Conservation (phyloP, 1,284 basidiomycete genomes). For the Cryptococcus wingfieldii region DNA sequence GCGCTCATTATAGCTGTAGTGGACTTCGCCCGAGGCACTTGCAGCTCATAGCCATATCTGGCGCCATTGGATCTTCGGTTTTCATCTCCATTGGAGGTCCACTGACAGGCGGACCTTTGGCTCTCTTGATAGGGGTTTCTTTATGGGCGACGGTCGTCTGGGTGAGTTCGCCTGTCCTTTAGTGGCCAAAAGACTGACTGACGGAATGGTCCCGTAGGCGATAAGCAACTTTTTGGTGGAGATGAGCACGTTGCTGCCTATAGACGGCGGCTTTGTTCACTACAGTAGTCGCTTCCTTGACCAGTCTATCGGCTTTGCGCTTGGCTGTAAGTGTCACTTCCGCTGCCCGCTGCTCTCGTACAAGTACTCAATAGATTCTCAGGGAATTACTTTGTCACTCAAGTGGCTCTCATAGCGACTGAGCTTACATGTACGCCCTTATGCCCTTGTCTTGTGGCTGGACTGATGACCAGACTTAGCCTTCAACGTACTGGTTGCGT, state of each 20-base stretch:
- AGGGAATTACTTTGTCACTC: no score
- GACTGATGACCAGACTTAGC: neutral
- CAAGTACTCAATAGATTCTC: no score
- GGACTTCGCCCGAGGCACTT: slow-evolving; percentile 22
- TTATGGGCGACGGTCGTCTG: slow-evolving; percentile 22
- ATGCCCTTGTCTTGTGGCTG: neutral
- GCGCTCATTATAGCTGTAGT: slow-evolving; percentile 7
- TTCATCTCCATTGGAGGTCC: slow-evolving; percentile 24
- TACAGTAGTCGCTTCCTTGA: neutral
- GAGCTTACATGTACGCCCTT: neutral
- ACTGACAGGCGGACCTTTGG: slow-evolving; percentile 16
- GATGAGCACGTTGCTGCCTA: slow-evolving; percentile 20
- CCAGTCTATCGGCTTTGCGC: no score
- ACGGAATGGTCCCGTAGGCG: no score
- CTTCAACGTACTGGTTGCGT: slow-evolving; percentile 31
- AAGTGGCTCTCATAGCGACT: neutral
- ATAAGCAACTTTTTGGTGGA: slow-evolving; percentile 23
- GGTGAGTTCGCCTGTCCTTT: neutral
- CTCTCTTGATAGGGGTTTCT: slow-evolving; percentile 17
- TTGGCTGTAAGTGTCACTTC: no score
- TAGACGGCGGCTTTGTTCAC: slow-evolving; percentile 21
- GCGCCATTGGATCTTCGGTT: slow-evolving; percentile 22
- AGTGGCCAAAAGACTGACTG: no score
- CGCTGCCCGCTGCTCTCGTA: no score
- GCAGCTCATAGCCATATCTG: slow-evolving; percentile 23